Evolutionary conservation across 116 monocot genomes (phyloP).

Genomic region (Zostera marina): DNA sequence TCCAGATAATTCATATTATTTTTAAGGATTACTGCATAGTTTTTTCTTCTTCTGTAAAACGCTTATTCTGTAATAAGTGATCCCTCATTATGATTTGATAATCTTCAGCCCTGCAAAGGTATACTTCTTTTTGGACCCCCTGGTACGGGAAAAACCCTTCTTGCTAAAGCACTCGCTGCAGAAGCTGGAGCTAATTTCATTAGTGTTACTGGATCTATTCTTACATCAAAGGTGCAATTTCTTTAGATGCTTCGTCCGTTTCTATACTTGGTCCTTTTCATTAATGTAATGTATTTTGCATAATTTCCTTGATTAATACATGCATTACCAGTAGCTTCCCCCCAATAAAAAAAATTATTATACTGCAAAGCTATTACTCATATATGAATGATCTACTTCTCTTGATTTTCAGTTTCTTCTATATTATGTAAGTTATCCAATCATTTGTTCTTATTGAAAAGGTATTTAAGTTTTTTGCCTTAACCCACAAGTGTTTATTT

Average conservation of each 20-base stretch:
- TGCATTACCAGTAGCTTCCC: too few species aligned
- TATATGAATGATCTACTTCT: too few species aligned
- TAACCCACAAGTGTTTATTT: too few species aligned
- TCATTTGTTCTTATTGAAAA: too few species aligned
- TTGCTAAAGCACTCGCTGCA: conserved; percentile 98
- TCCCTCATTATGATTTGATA: neutral
- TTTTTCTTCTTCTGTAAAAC: neutral
- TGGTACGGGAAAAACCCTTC: conserved; percentile 96
- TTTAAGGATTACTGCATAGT: neutral
- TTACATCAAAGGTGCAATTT: conserved; percentile 72
- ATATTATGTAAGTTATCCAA: too few species aligned
- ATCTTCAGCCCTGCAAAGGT: conserved; percentile 89
- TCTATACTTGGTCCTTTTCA: too few species aligned
- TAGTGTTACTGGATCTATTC: conserved; percentile 81
- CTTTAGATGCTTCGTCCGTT: neutral
- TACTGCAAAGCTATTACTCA: too few species aligned
- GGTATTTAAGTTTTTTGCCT: too few species aligned
- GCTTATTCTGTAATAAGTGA: conserved; percentile 5
- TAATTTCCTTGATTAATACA: neutral
- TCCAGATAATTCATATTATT: conserved; percentile 1
- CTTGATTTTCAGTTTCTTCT: too few species aligned
- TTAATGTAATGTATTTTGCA: too few species aligned
- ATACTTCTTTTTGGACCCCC: conserved; percentile 97
- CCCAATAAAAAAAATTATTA: too few species aligned
- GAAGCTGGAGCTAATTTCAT: conserved; percentile 99